Conservation (phyloP, 2,329 filamentous ascomycete genomes). For the Aspergillus proliferans region DNA sequence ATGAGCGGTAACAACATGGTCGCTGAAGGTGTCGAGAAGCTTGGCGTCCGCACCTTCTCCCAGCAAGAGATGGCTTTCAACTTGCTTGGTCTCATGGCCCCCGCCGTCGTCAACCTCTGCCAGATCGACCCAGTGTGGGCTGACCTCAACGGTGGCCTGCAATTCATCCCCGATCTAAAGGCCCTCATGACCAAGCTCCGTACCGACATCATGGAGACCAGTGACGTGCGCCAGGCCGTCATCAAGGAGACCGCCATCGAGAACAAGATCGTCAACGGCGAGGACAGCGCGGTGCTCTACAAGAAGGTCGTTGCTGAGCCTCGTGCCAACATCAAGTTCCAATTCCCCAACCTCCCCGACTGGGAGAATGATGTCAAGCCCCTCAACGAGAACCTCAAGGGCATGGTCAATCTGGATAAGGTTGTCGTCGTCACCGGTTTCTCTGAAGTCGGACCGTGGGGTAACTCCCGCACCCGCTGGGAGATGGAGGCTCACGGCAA, state of each 20-base stretch:
- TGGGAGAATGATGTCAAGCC: constrained; percentile 89
- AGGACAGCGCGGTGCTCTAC: constrained; percentile 85
- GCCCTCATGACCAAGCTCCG: constrained; percentile 87
- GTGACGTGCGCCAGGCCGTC: constrained; percentile 86
- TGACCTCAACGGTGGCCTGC: constrained; percentile 92
- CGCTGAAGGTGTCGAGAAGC: constrained; percentile 91
- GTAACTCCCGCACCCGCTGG: constrained; percentile 96
- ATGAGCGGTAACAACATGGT: constrained; percentile 98
- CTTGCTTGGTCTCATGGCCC: constrained; percentile 89
- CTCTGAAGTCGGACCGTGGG: constrained; percentile 78
- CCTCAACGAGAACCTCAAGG: constrained; percentile 80
- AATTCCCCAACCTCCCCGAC: constrained; percentile 83
- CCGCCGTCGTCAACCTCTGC: constrained; percentile 88
- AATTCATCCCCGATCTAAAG: constrained; percentile 95
- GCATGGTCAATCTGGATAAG: constrained; percentile 98
- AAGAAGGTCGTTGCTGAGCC: constrained; percentile 91
- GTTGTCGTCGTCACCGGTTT: constrained; percentile 97
- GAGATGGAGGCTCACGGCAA: constrained; percentile 98
- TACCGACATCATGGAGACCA: constrained; percentile 91
- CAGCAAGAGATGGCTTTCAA: constrained; percentile 99
- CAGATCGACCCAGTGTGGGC: constrained; percentile 94
- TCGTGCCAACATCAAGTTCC: constrained; percentile 95
- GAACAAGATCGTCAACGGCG: constrained; percentile 95
- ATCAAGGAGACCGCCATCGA: constrained; percentile 94
- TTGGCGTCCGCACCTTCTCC: constrained; percentile 95